phyloP scores from a whole-genome alignment of 768 basidiomycete genomes.

The Daedalea quercina region DNA sequence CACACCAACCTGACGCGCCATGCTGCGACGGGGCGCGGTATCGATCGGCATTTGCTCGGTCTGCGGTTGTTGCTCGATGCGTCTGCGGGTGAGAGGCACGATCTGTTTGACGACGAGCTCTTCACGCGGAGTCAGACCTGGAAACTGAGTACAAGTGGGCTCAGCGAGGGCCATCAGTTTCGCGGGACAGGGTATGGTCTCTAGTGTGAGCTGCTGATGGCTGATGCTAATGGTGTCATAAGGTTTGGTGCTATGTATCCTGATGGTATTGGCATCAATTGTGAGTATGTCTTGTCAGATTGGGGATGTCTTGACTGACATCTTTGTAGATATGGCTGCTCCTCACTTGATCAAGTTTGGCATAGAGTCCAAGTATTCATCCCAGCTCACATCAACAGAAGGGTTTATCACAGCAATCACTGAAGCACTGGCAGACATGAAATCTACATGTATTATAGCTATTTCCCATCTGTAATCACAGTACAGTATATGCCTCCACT shows the following conservation, averaged over 20 bases:
- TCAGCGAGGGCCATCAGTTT: slow-evolving; percentile 83
- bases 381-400: slow-evolving; percentile 61
- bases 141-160: slow-evolving; percentile 85
- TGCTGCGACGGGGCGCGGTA: slow-evolving; percentile 75
- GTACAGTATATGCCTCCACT: slow-evolving; percentile 1
- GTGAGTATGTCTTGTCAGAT: slow-evolving; percentile 37
- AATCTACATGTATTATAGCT: slow-evolving; percentile 17
- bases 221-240: slow-evolving; percentile 2
- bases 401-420: slow-evolving; percentile 56
- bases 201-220: background rate
- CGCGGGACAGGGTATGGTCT: slow-evolving; percentile 71
- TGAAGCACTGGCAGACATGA: slow-evolving; percentile 66
- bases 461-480: background rate
- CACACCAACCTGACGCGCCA: slow-evolving; percentile 71
- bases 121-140: slow-evolving; percentile 73
- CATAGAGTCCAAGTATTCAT: slow-evolving; percentile 82
- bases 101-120: slow-evolving; percentile 71
- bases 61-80: slow-evolving; percentile 58
- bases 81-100: slow-evolving; percentile 45
- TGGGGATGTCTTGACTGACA: slow-evolving; percentile 12
- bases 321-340: slow-evolving; percentile 65
- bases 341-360: slow-evolving; percentile 83
- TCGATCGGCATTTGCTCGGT: slow-evolving; percentile 89
- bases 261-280: slow-evolving; percentile 93
- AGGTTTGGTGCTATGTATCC: slow-evolving; percentile 76